phyloP scores from a whole-genome alignment of 1,139 yeast species.

The Pichia sp. region DNA sequence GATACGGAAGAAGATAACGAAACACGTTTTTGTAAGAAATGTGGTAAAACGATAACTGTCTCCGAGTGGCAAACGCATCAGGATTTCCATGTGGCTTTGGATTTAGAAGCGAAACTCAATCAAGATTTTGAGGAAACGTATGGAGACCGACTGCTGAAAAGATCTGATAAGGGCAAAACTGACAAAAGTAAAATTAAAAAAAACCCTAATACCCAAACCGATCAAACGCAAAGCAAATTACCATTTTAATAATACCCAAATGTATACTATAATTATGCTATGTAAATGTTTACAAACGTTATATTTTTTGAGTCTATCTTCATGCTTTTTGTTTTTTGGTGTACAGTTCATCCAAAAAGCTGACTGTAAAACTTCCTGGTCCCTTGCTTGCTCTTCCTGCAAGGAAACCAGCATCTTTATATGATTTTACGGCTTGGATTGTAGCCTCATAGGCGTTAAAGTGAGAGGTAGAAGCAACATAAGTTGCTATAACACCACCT shows the following conservation, averaged over 20 bases:
- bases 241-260: constrained; percentile 11
- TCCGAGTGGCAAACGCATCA: constrained; percentile 30
- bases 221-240: constrained; percentile 13
- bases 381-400: constrained; percentile 40
- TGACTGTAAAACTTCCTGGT: constrained; percentile 26
- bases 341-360: constrained; percentile 25
- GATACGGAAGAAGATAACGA: not conserved
- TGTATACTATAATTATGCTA: not conserved
- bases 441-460: constrained; percentile 46
- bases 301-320: not conserved
- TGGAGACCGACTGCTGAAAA: constrained; percentile 19
- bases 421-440: constrained; percentile 55
- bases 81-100: constrained; percentile 35
- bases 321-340: not conserved
- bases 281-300: too few relatives aligned
- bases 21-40: constrained; percentile 22
- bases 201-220: not conserved
- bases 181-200: not conserved
- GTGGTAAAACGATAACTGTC: constrained; percentile 21
- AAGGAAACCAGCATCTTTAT: constrained; percentile 59
- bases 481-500: constrained; percentile 69
- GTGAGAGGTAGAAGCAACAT: constrained; percentile 45
- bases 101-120: constrained; percentile 28
- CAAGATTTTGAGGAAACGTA: constrained; percentile 13
- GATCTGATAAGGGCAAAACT: constrained; percentile 1